phyloP scores from a whole-genome alignment of 2,329 filamentous ascomycete species.

The Phialophora macrospora region DNA sequence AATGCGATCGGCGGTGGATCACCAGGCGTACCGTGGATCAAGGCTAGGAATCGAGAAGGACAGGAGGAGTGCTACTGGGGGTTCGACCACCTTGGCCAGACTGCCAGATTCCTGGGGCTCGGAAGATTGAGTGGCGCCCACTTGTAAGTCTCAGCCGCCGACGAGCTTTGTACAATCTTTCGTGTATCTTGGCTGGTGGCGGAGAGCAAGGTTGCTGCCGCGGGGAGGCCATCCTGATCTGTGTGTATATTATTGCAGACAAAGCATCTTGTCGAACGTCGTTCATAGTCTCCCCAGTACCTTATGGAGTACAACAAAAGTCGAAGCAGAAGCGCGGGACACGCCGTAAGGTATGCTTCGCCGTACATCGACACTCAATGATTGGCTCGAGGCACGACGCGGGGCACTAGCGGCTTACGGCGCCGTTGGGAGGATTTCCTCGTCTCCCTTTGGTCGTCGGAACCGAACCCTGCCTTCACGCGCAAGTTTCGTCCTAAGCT shows the following conservation, averaged over 20 bases:
- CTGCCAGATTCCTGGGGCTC: constrained; percentile 59
- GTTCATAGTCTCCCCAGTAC: background rate
- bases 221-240: background rate
- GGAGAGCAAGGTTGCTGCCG: no score
- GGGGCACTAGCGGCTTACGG: background rate
- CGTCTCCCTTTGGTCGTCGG: constrained; percentile 2
- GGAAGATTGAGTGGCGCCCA: constrained; percentile 43
- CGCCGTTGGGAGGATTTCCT: no score
- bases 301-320: background rate
- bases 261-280: background rate
- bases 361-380: background rate
- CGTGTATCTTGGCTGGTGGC: background rate
- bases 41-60: constrained; percentile 59
- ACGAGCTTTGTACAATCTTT: background rate
- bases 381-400: background rate
- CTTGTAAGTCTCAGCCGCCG: constrained; percentile 9
- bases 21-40: constrained; percentile 66
- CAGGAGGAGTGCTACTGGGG: constrained; percentile 63
- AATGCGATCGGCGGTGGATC: constrained; percentile 58
- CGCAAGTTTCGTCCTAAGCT: background rate
- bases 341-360: background rate
- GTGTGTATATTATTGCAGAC: background rate
- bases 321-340: background rate
- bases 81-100: constrained; percentile 63
- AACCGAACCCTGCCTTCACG: background rate